Evolutionary conservation across 257 asterid genomes (phyloP), one percentile per base, ranked within the genome.

Genomic region (Fraxinus excelsior): DNA sequence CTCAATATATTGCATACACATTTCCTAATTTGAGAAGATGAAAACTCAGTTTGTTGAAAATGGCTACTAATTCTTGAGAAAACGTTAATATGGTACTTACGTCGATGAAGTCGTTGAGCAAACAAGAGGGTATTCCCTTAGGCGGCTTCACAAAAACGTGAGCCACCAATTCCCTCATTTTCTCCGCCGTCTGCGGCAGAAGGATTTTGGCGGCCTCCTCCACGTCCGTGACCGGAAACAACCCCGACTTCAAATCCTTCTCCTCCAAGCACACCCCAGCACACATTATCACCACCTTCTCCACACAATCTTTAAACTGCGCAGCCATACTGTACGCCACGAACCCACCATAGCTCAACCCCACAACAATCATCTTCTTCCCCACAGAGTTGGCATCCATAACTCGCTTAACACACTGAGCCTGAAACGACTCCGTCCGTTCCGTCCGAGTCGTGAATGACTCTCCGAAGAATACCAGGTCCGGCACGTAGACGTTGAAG

Each of bases 301-400:
- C 93, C 74, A 89, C 86, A 19, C 81, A 80, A 70, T 85, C 93
- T 74, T 19, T 73, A 46, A 82, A 91, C 83, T 89, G 91, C 70
- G 80, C 90, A 60, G 94, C 96, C 88, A 89, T 71, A 73, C 90
- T 76, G 75, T 91, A 91, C 42, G 92, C 96, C 72, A 91, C 96
- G 72, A 91, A 91, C 49, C 96, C 96, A 5, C 96, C 96, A 74
- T 91, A 91, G 76, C 96, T 89, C 84, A 91, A 79, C 73, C 96
- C 96, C n/a, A 87, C 84, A 44, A 85, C 81, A 67, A 65, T 79
- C 86, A 82, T 79, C 74, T 69, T 79, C 74, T 69, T 80, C 76
- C 12, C 73, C 60, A 91, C 96, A 38, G 84, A 79, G 79, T 87
- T 81, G 5, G 82, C 87, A 67, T 91, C 92, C 86, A 87, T 46